Evolutionary conservation across 768 basidiomycete species (phyloP), one percentile per base, ranked within the genome.

Genomic region (Boletales sp.): DNA sequence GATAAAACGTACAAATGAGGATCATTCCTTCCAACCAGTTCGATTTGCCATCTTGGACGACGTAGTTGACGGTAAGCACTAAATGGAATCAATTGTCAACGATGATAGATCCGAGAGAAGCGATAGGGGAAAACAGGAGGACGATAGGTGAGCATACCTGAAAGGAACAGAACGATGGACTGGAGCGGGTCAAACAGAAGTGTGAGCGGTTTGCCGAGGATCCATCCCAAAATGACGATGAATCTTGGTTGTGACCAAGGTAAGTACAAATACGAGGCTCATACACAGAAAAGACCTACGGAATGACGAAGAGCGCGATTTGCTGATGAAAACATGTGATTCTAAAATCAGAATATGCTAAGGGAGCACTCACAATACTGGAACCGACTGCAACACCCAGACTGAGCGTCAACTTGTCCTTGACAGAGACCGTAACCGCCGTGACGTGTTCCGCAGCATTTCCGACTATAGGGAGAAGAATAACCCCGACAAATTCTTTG

Each of bases 1-100:
- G 15, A 34, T 13, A 41, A 25, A 8, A 64, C 73, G 42, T 55
- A 79, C 84, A 82, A 49, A 90, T 80, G n/a, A 91, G 75, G 49
- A 90, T 83, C 58, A 83, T 68, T 19, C 90, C 91, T 67, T 95
- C 93, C n/a, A 96, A 74, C 84, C 93, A 96, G 66, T 94, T 95
- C 28, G 86, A 89, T 62, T 83, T 87, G 12, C 92, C 92, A 57
- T 96, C 94, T 43, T 82, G 79, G 6, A 94, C 80, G 18, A 86
- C 84, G 60, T 89, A 90, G 61, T 87, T 90, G 68, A 95, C 90
- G 4, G 89, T 88, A 57, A 90, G 72, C 13, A 90, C 85, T 86
- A 50, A 3, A 37, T n/a, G n/a, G 10, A 17, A 28, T 14, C 12
- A 34, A 15, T 11, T n/a, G 15, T 41, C 32, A 10, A 5, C 8